Evolutionary conservation across 163 green algal genomes (phyloP).

Genomic region (Scenedesmus sp.): DNA sequence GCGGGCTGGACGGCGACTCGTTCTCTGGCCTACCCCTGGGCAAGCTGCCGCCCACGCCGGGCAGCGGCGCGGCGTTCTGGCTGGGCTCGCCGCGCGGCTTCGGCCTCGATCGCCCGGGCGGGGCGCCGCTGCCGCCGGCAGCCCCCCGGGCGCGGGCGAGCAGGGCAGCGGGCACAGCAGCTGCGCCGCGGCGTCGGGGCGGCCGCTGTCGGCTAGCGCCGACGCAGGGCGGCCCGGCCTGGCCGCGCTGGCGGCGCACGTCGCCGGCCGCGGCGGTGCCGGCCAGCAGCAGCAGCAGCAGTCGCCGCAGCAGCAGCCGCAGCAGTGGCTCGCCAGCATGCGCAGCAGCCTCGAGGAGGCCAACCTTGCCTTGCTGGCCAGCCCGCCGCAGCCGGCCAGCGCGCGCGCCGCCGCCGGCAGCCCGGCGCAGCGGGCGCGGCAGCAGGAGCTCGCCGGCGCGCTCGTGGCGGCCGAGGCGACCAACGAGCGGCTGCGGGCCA

Average conservation of each 20-base stretch:
- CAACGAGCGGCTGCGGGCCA: conserved; percentile 57
- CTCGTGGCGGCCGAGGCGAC: conserved; percentile 49
- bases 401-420: background rate
- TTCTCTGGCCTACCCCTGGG: conserved; percentile 20
- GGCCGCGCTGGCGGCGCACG: too few relatives aligned
- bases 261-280: background rate
- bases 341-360: conserved; percentile 18
- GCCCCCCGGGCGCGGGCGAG: background rate
- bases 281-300: background rate
- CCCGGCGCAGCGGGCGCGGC: conserved; percentile 9
- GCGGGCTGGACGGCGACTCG: background rate
- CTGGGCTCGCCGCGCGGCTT: conserved; percentile 24
- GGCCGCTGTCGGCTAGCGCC: too few relatives aligned
- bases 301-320: background rate
- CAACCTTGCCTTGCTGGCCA: conserved; percentile 1
- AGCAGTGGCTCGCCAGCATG: conserved; percentile 15
- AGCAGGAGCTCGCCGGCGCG: conserved; percentile 31
- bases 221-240: too few relatives aligned
- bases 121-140: background rate
- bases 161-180: too few relatives aligned
- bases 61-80: conserved; percentile 43
- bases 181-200: too few relatives aligned
- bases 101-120: too few relatives aligned
- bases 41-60: conserved; percentile 14
- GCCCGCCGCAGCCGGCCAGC: background rate